Evolutionary conservation across 2,329 filamentous ascomycete species (phyloP), one percentile per base, ranked within the genome.

Genomic region (Dothistroma septosporum): DNA sequence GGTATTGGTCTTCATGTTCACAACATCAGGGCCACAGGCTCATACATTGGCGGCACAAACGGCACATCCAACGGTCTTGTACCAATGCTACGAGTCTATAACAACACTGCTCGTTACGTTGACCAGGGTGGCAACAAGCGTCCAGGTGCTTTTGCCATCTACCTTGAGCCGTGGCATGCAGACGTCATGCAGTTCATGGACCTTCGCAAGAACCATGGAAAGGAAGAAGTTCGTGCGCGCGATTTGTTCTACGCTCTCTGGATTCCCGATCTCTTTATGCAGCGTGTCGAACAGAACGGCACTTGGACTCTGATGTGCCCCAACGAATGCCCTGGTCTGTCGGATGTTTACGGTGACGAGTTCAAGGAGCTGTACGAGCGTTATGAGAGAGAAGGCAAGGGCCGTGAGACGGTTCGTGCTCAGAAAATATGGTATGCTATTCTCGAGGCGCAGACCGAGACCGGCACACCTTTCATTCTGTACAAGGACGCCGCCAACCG

Each of bases 381-480:
- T 74, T 99, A 99, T 74, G 94, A 99, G 81, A 83, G 82, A 66
- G 89, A 92, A 75, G 91, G 91, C 69, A 87, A 89, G 71, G 93
- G 94, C 66, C 91, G 92, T 67, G 89, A 89, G 81, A 97, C 90
- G 21, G 82, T 99, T 74, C 94, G 96, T 79, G 94, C 94, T 24
- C 94, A 99, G 83, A 99, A 99, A 85, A 88, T 99, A 61, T 99
- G 94, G 94, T 97, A 97, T 76, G 92, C 93, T 68, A 96, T 99
- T 67, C 85, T 99, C 53, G 94, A 99, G 80, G 91, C 94, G 54
- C 94, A 99, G 82, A 97, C 93, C 35, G 94, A 99, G 86, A 99
- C 94, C 50, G 94, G 94, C 70, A 97, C 96, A 79, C 94, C 94
- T 53, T 99, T 96, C 81, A 99, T 99, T 91, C 87, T 97, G 62